phyloP scores from a whole-genome alignment of 257 asterid genomes.

The Nicotiana obtusifolia region DNA sequence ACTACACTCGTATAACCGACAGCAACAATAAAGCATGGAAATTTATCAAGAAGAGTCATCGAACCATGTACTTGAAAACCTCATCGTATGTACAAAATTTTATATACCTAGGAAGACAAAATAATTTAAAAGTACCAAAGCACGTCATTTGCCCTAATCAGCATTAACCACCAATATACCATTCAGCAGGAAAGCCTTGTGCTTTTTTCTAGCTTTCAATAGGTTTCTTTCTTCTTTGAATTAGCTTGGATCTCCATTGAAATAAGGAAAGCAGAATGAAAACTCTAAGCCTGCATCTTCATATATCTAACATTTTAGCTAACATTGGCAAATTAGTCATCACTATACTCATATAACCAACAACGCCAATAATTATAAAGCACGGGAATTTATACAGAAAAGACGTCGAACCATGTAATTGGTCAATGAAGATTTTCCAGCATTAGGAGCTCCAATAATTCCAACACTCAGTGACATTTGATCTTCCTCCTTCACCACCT shows the following conservation, averaged over 20 bases:
- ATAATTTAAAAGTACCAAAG: neutral
- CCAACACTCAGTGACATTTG: conserved; percentile 90
- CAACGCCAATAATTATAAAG: neutral
- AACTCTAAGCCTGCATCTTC: neutral
- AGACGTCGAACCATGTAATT: conserved; percentile 52
- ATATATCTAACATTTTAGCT: neutral
- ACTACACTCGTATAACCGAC: neutral
- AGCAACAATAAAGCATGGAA: neutral
- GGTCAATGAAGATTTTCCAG: conserved; percentile 91
- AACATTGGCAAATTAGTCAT: neutral
- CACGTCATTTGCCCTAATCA: neutral
- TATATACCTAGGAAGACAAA: neutral
- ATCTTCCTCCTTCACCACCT: conserved; percentile 63
- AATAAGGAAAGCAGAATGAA: neutral
- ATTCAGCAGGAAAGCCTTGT: neutral
- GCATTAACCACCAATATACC: neutral
- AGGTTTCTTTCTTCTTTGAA: neutral
- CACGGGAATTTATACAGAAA: neutral
- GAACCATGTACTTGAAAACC: neutral
- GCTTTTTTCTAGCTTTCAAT: neutral
- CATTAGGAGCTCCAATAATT: conserved; percentile 93
- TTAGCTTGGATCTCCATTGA: neutral
- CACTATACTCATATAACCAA: neutral
- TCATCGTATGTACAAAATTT: neutral
- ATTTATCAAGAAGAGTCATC: neutral